Conservation (phyloP, 2,329 filamentous ascomycete species). For the Penicillium sp. region DNA sequence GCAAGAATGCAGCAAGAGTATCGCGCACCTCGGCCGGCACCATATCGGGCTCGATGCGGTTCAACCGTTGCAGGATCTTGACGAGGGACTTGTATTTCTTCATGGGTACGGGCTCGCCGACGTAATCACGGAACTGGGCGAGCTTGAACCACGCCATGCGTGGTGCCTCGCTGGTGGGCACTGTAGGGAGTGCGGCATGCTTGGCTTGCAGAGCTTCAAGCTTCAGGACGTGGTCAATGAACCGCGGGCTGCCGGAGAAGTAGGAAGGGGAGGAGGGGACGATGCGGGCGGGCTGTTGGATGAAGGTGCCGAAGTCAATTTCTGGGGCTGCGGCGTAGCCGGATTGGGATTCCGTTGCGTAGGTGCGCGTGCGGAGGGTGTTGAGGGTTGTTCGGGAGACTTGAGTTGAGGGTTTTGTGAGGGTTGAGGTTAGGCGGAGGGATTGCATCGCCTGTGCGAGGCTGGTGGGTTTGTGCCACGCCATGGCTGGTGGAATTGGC, state of each 20-base stretch:
- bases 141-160: conserved; percentile 78
- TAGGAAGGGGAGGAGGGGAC: conserved; percentile 88
- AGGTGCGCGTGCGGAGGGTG: conserved; percentile 23
- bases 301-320: conserved; percentile 33
- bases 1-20: conserved; percentile 68
- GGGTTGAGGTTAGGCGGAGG: conserved; percentile 27
- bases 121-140: conserved; percentile 67
- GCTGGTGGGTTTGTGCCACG: conserved; percentile 38
- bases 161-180: conserved; percentile 64
- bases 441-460: conserved; percentile 36
- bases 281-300: conserved; percentile 61
- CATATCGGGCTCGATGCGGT: conserved; percentile 77
- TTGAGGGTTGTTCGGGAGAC: conserved; percentile 44
- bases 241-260: conserved; percentile 80
- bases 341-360: conserved; percentile 28
- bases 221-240: conserved; percentile 78
- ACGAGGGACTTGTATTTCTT: conserved; percentile 78
- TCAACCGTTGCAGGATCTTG: conserved; percentile 72
- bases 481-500: conserved; percentile 29
- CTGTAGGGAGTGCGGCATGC: conserved; percentile 69
- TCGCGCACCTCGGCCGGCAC: conserved; percentile 67
- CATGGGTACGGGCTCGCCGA: conserved; percentile 70
- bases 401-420: conserved; percentile 25
- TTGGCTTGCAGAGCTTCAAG: conserved; percentile 70
- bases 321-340: conserved; percentile 28